Evolutionary conservation across 2,329 filamentous ascomycete genomes (phyloP).

Genomic region (Penicillium sp.): DNA sequence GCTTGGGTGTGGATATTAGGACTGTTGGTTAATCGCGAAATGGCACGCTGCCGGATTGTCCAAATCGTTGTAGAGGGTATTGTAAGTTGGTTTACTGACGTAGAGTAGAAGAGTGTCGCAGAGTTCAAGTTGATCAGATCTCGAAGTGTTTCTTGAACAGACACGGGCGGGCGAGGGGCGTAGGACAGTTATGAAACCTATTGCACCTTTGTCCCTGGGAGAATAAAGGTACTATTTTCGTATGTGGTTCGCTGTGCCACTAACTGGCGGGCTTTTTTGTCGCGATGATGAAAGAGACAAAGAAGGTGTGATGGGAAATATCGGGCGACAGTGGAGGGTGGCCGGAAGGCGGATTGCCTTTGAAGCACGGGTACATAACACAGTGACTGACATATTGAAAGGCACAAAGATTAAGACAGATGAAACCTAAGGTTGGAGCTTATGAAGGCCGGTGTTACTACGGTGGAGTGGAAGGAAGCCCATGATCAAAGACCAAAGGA

Average conservation of each 20-base stretch:
- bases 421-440: background rate
- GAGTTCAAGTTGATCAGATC: background rate
- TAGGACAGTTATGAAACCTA: conserved; percentile 5
- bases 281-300: conserved; percentile 7
- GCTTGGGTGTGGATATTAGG: background rate
- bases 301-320: conserved; percentile 1
- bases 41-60: background rate
- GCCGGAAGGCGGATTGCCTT: background rate
- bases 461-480: background rate
- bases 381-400: conserved; percentile 2
- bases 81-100: background rate
- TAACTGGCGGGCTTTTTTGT: background rate
- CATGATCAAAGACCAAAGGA: background rate
- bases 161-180: background rate
- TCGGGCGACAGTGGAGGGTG: background rate
- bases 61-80: background rate
- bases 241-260: background rate
- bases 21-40: background rate
- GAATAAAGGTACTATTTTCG: conserved; percentile 14
- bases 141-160: background rate
- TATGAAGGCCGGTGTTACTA: background rate
- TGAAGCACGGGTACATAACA: background rate
- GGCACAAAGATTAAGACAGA: background rate
- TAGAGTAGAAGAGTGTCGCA: background rate
- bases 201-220: conserved; percentile 7